Base-by-base conservation (phyloP, 768 basidiomycete species). In the Mycena haematopus region DNA sequence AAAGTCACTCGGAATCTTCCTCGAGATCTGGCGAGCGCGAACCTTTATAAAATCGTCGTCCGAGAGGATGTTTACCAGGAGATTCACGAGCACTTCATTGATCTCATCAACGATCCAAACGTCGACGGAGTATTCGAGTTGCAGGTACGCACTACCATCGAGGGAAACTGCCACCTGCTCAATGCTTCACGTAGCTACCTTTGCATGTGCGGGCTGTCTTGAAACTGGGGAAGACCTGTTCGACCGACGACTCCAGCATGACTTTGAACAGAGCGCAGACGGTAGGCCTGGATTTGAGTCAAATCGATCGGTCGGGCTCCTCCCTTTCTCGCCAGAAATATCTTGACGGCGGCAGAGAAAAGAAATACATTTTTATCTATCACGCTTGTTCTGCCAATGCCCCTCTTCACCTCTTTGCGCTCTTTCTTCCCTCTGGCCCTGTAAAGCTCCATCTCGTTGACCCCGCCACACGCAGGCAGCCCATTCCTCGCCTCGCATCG, bases 121-220 rank as follows among this genome's bases (percentile, higher is more conserved):
- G 93, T 98, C 10, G 95, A 98, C 68, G 95, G 94, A 1, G 91
- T 97, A 4, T 99, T 90, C 70, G 97, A 99, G 76, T 82, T 90
- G 21, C 95, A 99, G 84, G 93, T 95, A 66, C 45, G 80, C 67
- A 14, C 15, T 59, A 9, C 21, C 40, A 50, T 31, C 36, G 35
- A 27, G 35, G 35, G 56, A 2, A 36, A 38, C 24, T 22, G 52
- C 44, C 47, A 21, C 35, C 55, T 55, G 55, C 46, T 53, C n/a
- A 54, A 45, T 58, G 58, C 38, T 33, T 52, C 14, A 50, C 44
- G 24, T 61, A 95, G 94, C 82, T 98, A 17, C 93, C 97, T 9
- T 83, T 96, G 19, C 78, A 89, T 50, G 82, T 92, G 58, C 91
- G 96, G 35, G 93, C 88, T 6, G 72, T 99, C 25, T 78, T 99